Conservation (phyloP, 106 monocot species). For the Apostasia shenzhenica region DNA sequence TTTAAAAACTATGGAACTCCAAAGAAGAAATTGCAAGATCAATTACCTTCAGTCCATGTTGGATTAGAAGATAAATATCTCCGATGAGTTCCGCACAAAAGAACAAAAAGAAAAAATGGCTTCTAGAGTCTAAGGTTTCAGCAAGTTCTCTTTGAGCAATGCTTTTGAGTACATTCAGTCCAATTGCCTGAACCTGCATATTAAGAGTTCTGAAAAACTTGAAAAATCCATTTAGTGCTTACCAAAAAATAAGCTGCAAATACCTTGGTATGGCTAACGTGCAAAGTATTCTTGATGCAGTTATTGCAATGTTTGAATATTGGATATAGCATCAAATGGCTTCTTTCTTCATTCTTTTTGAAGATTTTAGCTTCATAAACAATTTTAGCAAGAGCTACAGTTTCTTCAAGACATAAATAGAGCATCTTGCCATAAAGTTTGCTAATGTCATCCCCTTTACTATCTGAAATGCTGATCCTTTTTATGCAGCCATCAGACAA, state of each 20-base stretch:
- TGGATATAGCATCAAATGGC: constrained; percentile 13
- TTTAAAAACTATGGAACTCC: not conserved
- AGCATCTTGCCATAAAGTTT: constrained; percentile 60
- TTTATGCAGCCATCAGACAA: constrained; percentile 51
- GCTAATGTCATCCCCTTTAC: constrained; percentile 27
- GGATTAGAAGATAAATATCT: constrained; percentile 64
- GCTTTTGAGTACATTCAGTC: constrained; percentile 52
- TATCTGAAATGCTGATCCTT: constrained; percentile 33
- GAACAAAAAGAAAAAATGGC: constrained; percentile 33
- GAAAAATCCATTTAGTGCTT: not conserved
- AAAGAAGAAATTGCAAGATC: not conserved
- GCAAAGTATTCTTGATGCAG: constrained; percentile 37
- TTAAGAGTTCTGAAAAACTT: not conserved
- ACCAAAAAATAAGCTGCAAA: not conserved
- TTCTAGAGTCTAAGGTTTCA: constrained; percentile 26
- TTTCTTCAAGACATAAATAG: constrained; percentile 65
- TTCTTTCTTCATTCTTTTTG: constrained; percentile 11
- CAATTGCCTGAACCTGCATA: constrained; percentile 58
- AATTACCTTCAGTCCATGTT: constrained; percentile 55
- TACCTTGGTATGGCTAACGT: constrained; percentile 59
- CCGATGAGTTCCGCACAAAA: constrained; percentile 56
- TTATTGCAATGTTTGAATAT: constrained; percentile 37
- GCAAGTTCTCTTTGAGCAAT: constrained; percentile 52
- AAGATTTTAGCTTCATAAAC: constrained; percentile 32
- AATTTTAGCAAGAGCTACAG: constrained; percentile 39